phyloP scores from a whole-genome alignment of 1,284 basidiomycete species.

The Leccinum olivaceoglutinosum region DNA sequence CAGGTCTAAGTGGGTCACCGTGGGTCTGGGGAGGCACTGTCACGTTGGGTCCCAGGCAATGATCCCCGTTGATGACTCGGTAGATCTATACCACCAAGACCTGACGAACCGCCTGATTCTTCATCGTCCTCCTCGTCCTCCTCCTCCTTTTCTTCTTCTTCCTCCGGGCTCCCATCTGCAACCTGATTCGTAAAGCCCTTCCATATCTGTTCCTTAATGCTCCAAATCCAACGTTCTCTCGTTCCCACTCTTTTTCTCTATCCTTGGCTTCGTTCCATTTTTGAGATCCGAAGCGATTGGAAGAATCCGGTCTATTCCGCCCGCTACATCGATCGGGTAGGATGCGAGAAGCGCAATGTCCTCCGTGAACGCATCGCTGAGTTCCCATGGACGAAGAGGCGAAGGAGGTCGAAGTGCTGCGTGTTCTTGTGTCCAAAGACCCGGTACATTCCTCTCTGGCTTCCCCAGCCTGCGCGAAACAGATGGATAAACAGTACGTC shows the following conservation, averaged over 20 bases:
- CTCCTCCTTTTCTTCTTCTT: no score
- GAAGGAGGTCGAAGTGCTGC: constrained; percentile 36
- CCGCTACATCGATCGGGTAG: constrained; percentile 58
- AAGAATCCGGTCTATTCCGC: constrained; percentile 67
- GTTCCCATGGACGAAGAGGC: constrained; percentile 47
- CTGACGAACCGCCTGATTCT: constrained; percentile 40
- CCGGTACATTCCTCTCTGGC: constrained; percentile 35
- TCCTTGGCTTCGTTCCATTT: constrained; percentile 41
- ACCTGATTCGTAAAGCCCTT: constrained; percentile 55
- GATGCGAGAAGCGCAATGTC: constrained; percentile 57
- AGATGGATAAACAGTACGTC: not conserved
- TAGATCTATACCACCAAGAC: constrained; percentile 4
- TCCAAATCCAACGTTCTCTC: constrained; percentile 41
- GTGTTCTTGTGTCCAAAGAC: constrained; percentile 53
- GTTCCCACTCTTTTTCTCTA: constrained; percentile 25
- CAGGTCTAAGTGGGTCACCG: constrained; percentile 46
- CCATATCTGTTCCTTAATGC: constrained; percentile 62
- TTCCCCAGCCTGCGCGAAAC: constrained; percentile 46
- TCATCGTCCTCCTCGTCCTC: no score
- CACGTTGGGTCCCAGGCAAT: constrained; percentile 32
- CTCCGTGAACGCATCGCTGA: constrained; percentile 61
- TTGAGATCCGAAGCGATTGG: constrained; percentile 58
- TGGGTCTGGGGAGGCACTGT: constrained; percentile 33
- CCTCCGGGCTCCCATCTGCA: constrained; percentile 29
- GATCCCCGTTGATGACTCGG: constrained; percentile 34